Percentiles rank a stretch among this genome's conserved stretches.
Evolutionary conservation across 306 rosid species (phyloP).

Genomic region (Leucaena leucocephala): DNA sequence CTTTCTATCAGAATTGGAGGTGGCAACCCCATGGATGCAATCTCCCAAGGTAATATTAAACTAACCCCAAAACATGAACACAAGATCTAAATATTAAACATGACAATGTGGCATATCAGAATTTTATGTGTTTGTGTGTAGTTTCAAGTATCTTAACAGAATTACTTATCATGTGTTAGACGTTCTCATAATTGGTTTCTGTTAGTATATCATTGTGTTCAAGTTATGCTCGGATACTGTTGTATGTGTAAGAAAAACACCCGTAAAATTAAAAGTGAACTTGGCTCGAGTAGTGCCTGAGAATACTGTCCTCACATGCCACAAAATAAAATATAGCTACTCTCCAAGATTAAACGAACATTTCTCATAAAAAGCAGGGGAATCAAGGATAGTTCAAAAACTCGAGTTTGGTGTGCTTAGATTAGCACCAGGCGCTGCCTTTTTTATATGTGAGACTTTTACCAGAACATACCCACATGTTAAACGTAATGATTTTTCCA

Average conservation of each 20-base stretch:
- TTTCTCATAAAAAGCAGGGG: too few species aligned
- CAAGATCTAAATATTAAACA: not conserved
- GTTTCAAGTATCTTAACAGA: not conserved
- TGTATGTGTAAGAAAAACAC: not conserved
- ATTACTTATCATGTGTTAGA: not conserved
- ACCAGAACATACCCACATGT: too few species aligned
- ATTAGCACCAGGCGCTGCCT: too few species aligned
- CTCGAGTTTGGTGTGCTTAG: too few species aligned
- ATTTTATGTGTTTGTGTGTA: not conserved
- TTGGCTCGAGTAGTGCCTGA: too few species aligned
- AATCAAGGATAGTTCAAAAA: too few species aligned
- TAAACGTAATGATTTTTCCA: too few species aligned
- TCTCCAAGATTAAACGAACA: too few species aligned
- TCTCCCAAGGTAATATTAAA: conserved; percentile 67
- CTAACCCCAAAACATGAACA: not conserved
- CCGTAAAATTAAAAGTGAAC: too few species aligned
- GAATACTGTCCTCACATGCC: not conserved
- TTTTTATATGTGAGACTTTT: too few species aligned
- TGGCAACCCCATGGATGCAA: conserved; percentile 86
- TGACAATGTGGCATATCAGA: not conserved
- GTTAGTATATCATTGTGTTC: not conserved
- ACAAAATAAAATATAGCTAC: too few species aligned
- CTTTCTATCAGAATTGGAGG: conserved; percentile 82
- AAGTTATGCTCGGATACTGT: not conserved
- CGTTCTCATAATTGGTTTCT: not conserved